Evolutionary conservation across 2,329 filamentous ascomycete genomes (phyloP).

Genomic region (Fusarium bulbicola): DNA sequence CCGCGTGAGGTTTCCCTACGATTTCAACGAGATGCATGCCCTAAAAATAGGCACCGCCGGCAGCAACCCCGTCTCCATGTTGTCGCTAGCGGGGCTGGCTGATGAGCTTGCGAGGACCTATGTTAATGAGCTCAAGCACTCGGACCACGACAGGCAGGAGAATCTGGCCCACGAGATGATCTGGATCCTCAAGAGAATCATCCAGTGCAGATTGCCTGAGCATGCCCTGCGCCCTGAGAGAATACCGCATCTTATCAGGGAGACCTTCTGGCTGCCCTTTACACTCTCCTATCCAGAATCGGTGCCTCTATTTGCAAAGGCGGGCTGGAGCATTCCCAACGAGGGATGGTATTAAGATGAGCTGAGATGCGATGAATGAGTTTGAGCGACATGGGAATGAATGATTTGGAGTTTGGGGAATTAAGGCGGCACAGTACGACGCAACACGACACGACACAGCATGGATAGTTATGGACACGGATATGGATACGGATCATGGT

Average conservation of each 20-base stretch:
- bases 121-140: slow-evolving; percentile 35
- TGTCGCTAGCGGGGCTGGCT: slow-evolving; percentile 49
- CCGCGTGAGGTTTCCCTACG: slow-evolving; percentile 49
- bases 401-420: slow-evolving; percentile 17
- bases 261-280: slow-evolving; percentile 47
- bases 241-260: slow-evolving; percentile 36
- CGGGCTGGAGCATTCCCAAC: slow-evolving; percentile 41
- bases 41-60: slow-evolving; percentile 26
- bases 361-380: background rate
- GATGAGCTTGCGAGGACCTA: slow-evolving; percentile 49
- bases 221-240: slow-evolving; percentile 31
- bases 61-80: slow-evolving; percentile 36
- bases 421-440: background rate
- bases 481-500: background rate
- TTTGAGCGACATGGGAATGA: background rate
- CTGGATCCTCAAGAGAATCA: slow-evolving; percentile 49
- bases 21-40: slow-evolving; percentile 45
- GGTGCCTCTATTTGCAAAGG: slow-evolving; percentile 42
- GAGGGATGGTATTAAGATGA: slow-evolving; percentile 7
- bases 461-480: background rate
- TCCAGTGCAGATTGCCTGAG: slow-evolving; percentile 21
- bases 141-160: slow-evolving; percentile 19
- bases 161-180: slow-evolving; percentile 44
- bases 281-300: slow-evolving; percentile 43
- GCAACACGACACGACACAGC: background rate